Conservation (phyloP, 1,139 yeast genomes). For the Lodderomyces orthopsilosis region DNA sequence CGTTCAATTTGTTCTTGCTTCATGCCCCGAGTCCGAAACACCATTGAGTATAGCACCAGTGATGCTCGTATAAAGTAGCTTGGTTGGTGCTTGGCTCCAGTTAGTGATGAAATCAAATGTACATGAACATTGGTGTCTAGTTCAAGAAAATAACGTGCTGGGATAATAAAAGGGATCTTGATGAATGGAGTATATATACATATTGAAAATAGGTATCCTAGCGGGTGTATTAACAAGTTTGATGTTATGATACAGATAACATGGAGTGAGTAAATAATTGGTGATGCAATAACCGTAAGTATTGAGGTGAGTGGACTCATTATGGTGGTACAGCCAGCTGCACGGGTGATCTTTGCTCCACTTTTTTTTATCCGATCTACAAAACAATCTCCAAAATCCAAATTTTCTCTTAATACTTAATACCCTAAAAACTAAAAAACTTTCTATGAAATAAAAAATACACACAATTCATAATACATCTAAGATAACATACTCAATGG, state of each 20-base stretch:
- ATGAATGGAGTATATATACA: slow-evolving; percentile 1
- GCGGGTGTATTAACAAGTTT: background rate
- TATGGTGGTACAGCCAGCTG: too few relatives aligned
- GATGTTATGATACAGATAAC: background rate
- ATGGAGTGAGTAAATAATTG: background rate
- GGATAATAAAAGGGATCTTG: background rate
- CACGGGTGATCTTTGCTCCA: too few relatives aligned
- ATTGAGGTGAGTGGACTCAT: background rate
- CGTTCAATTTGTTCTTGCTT: slow-evolving; percentile 1
- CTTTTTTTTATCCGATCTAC: too few relatives aligned
- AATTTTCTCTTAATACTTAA: background rate
- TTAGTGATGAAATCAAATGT: background rate
- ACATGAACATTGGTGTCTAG: background rate
- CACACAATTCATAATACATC: background rate
- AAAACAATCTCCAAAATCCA: too few relatives aligned
- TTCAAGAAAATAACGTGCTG: background rate
- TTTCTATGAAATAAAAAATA: background rate
- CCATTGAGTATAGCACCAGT: background rate
- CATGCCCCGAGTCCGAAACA: background rate
- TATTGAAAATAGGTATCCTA: background rate
- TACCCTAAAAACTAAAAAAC: background rate
- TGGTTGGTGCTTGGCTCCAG: background rate
- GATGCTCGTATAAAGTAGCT: background rate
- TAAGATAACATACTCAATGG: slow-evolving; percentile 14
- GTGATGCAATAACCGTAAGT: background rate